Percentiles rank a stretch among this genome's conserved stretches.
phyloP scores from a whole-genome alignment of 257 asterid genomes.

The Perilla frutescens region DNA sequence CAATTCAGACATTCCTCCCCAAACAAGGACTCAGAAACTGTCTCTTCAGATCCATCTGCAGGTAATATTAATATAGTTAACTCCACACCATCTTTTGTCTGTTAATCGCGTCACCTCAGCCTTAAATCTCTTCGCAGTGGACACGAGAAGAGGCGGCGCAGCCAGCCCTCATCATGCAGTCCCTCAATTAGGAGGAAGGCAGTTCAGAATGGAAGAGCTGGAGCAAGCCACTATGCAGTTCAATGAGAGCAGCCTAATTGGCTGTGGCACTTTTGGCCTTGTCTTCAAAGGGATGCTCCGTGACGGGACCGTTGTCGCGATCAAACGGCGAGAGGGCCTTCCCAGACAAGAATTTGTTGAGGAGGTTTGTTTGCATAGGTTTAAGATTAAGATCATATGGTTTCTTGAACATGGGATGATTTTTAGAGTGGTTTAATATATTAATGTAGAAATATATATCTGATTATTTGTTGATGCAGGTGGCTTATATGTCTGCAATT shows the following conservation, averaged over 20 bases:
- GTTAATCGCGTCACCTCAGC: too few species aligned
- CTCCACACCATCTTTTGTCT: not conserved
- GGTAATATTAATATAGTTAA: slow-evolving; percentile 42
- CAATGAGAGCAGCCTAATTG: slow-evolving; percentile 65
- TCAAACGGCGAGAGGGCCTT: slow-evolving; percentile 57
- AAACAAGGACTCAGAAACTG: slow-evolving; percentile 66
- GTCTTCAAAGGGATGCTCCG: slow-evolving; percentile 74
- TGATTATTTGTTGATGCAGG: slow-evolving; percentile 46
- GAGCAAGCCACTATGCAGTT: slow-evolving; percentile 70
- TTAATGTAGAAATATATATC: too few species aligned
- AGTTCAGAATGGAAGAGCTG: slow-evolving; percentile 65
- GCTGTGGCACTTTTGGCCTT: slow-evolving; percentile 67
- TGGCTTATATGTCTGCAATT: slow-evolving; percentile 51
- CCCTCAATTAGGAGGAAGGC: slow-evolving; percentile 49
- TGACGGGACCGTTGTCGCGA: slow-evolving; percentile 77
- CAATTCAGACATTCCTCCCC: slow-evolving; percentile 37
- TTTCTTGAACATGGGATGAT: not conserved
- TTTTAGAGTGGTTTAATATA: not conserved
- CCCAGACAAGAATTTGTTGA: slow-evolving; percentile 52
- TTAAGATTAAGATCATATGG: too few species aligned
- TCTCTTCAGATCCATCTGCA: slow-evolving; percentile 76
- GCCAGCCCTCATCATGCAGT: slow-evolving; percentile 35
- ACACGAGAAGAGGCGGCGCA: slow-evolving; percentile 45
- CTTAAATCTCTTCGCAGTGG: slow-evolving; percentile 36
- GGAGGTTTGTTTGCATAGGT: slow-evolving; percentile 45